Evolutionary conservation across 2,329 filamentous ascomycete species (phyloP), one percentile per base, ranked within the genome.

Genomic region (Ophiocordyceps sinensis): DNA sequence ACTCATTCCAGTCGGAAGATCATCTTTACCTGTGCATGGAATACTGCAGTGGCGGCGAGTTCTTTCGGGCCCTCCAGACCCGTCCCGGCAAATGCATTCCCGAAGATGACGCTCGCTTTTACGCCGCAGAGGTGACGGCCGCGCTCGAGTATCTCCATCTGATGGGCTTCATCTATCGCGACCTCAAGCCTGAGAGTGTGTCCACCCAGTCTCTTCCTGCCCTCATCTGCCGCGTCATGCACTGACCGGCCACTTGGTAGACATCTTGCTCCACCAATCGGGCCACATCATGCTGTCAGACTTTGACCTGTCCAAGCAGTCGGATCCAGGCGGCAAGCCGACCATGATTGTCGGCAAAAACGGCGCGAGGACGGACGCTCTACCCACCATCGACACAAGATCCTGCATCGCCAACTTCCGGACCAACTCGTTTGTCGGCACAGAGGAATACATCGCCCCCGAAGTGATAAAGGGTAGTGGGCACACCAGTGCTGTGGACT

Each of bases 11-110:
- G 62, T 98, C 91, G 1, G 91, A 98, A 60, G 91, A 98, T 51
- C 88, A 96, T 63, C 73, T 98, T 35, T 98, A 98, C 58, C 73
- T 98, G n/a, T 98, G 91, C 61, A 98, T 98, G 91, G 91, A 98
- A 63, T 98, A 98, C 60, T 98, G 91, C 70, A 96, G 88, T 53
- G 91, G 91, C 49, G 91, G 91, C 46, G 91, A 98, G 63, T 98
- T 98, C 67, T 98, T 98, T 71, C 74, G 91, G 60, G 91, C 91
- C 23, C 70, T 98, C 37, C 91, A 98, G 67, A 96, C 91, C 6
- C 79, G 91, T 28, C 91, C 91, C 10, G 93, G 93, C 53, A 98
- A 96, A 66, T 96, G 86, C 56, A 94, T 98, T 39, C 82, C 88
- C 32, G 91, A 98, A 60, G 91, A 98, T 46, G 91, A 94, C 53